Conservation (phyloP, 495 filamentous ascomycete species). For the Penicillium parvum region DNA sequence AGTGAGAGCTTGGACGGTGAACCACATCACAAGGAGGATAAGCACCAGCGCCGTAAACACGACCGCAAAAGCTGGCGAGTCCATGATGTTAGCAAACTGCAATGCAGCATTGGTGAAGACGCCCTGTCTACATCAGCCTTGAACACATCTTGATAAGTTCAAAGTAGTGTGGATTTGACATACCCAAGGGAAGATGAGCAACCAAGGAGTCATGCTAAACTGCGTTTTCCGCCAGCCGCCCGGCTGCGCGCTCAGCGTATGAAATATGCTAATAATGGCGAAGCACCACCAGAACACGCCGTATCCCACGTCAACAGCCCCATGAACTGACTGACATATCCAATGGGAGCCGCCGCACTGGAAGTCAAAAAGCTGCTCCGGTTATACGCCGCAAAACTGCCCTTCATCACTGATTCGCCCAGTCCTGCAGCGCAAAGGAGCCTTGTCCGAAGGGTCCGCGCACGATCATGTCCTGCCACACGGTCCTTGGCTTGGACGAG, state of each 20-base stretch:
- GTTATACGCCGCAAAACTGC: slow-evolving; percentile 25
- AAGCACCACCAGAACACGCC: slow-evolving; percentile 33
- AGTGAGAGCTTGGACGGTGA: slow-evolving; percentile 20
- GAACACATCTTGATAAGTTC: not conserved
- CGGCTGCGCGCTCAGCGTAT: slow-evolving; percentile 23
- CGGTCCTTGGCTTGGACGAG: slow-evolving; percentile 15
- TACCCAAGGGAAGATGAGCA: slow-evolving; percentile 30
- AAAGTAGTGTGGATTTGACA: not conserved
- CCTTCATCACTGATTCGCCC: slow-evolving; percentile 16
- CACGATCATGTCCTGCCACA: slow-evolving; percentile 36
- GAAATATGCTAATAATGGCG: slow-evolving; percentile 27
- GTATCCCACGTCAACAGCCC: slow-evolving; percentile 28
- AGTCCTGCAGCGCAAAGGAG: slow-evolving; percentile 28
- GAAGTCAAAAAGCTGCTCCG: slow-evolving; percentile 24
- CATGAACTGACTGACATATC: slow-evolving; percentile 17
- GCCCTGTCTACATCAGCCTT: slow-evolving; percentile 13
- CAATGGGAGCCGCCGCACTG: slow-evolving; percentile 16
- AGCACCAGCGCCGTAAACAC: slow-evolving; percentile 27
- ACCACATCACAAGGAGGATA: slow-evolving; percentile 17
- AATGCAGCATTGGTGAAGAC: slow-evolving; percentile 32
- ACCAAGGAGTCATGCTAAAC: slow-evolving; percentile 26
- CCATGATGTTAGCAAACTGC: slow-evolving; percentile 26
- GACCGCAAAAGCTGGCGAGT: slow-evolving; percentile 25
- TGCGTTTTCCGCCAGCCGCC: slow-evolving; percentile 13
- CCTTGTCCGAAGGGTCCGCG: slow-evolving; percentile 35